Conservation (phyloP, 202 grass and related monocot genomes). For the Digitaria exilis region DNA sequence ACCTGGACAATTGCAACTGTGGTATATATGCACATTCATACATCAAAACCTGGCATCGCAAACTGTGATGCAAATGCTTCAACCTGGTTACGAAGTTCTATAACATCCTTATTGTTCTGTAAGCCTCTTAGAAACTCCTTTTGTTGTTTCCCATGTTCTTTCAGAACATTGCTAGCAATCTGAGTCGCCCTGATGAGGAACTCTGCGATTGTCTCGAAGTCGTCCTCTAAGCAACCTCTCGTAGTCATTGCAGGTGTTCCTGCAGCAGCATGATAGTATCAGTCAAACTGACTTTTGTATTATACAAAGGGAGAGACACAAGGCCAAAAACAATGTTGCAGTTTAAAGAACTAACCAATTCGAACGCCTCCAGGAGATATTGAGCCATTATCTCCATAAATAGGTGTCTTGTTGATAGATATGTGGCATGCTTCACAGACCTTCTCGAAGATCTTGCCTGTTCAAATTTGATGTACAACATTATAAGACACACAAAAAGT, state of each 20-base stretch:
- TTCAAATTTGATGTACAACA: conserved; percentile 30
- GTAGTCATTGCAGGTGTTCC: conserved; percentile 98
- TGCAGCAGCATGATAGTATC: conserved; percentile 41
- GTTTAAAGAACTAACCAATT: conserved; percentile 76
- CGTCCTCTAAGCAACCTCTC: conserved; percentile 94
- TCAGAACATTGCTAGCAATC: conserved; percentile 69
- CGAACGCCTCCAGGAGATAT: conserved; percentile 84
- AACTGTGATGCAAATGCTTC: conserved; percentile 86
- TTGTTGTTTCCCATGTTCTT: conserved; percentile 85
- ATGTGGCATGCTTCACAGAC: conserved; percentile 93
- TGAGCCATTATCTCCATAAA: conserved; percentile 94
- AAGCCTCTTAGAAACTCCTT: conserved; percentile 81
- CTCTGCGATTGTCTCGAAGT: conserved; percentile 79
- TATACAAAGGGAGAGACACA: not conserved
- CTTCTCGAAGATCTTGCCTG: conserved; percentile 96
- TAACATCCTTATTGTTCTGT: conserved; percentile 71
- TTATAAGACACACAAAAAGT: conserved; percentile 16
- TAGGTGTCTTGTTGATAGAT: conserved; percentile 89
- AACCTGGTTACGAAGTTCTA: conserved; percentile 70
- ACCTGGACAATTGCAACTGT: conserved; percentile 28
- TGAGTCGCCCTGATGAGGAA: conserved; percentile 87
- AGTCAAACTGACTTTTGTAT: not conserved
- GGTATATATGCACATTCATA: conserved; percentile 57
- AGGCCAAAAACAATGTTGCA: conserved; percentile 2
- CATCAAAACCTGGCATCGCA: conserved; percentile 87